A percentile compares a stretch with the other conserved stretches of the same genome.
Evolutionary conservation across 208 protist species (phyloP).

Genomic region (Crithidia brevicula): DNA sequence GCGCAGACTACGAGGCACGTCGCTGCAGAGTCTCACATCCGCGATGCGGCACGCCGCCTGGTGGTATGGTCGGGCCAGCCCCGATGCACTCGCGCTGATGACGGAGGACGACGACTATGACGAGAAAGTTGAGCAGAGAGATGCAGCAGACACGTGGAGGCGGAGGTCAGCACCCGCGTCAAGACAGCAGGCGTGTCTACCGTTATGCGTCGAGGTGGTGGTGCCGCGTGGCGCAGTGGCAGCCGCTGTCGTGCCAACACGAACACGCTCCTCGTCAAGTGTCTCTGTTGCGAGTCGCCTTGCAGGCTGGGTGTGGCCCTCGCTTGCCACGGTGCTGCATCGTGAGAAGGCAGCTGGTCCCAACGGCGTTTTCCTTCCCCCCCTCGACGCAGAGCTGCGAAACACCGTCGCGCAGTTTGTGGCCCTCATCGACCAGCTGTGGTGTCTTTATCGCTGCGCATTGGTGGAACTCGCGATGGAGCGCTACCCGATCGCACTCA

Average conservation of each 20-base stretch:
- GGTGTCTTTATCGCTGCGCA: slow-evolving; percentile 10
- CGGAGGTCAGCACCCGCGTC: no score
- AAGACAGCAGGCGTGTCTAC: background rate
- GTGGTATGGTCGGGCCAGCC: slow-evolving; percentile 17
- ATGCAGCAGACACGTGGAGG: no score
- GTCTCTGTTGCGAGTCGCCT: background rate
- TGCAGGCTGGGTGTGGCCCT: background rate
- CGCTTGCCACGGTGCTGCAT: background rate
- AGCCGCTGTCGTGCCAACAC: no score
- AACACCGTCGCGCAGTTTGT: slow-evolving; percentile 1
- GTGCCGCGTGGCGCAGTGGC: slow-evolving; percentile 1
- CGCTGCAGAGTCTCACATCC: slow-evolving; percentile 1
- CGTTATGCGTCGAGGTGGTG: slow-evolving; percentile 18
- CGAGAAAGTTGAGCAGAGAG: background rate
- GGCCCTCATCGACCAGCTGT: slow-evolving; percentile 11
- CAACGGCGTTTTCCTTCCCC: background rate
- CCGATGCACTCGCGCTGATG: background rate
- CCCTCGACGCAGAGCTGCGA: background rate
- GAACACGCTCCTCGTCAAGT: background rate
- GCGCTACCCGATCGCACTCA: slow-evolving; percentile 4
- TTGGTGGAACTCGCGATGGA: slow-evolving; percentile 23
- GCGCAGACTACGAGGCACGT: slow-evolving; percentile 6
- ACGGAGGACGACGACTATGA: background rate
- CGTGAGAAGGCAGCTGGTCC: background rate
- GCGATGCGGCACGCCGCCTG: slow-evolving; percentile 11